Conservation (phyloP, 176 grass and related monocot genomes). For the Rhynchospora pubera region DNA sequence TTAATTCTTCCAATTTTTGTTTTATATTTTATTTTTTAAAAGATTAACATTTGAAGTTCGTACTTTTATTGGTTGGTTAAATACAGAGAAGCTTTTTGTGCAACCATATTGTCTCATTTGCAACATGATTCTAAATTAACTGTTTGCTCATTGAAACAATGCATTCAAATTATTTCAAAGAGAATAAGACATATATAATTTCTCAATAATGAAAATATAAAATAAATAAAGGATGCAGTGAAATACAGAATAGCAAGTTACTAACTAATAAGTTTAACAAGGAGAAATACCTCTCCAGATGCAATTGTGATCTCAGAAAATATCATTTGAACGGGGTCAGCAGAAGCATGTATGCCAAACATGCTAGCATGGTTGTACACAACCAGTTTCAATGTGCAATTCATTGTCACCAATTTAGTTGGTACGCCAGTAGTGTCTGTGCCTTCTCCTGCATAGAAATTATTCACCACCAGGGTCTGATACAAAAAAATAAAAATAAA, state of each 20-base stretch:
- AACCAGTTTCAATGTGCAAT: slow-evolving; percentile 53
- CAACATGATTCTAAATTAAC: neutral
- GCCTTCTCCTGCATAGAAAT: slow-evolving; percentile 70
- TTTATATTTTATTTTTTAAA: neutral
- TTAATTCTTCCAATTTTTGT: neutral
- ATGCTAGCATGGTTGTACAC: slow-evolving; percentile 66
- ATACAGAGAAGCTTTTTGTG: neutral
- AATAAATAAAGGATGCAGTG: neutral
- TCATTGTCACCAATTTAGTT: slow-evolving; percentile 65
- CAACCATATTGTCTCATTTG: neutral
- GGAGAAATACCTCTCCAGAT: slow-evolving; percentile 50
- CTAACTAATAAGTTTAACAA: neutral
- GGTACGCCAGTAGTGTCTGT: slow-evolving; percentile 69
- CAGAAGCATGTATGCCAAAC: slow-evolving; percentile 82
- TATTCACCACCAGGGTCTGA: slow-evolving; percentile 69
- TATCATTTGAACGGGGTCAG: slow-evolving; percentile 41
- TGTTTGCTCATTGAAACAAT: neutral
- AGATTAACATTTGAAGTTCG: neutral
- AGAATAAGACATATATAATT: neutral
- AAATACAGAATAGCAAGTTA: slow-evolving; percentile 2
- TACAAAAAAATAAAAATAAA: neutral
- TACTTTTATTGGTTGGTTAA: neutral
- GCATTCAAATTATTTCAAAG: neutral
- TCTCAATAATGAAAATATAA: neutral
- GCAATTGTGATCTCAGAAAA: slow-evolving; percentile 65